Evolutionary conservation across 1,139 yeast genomes (phyloP).

Genomic region (Taphrina populina): DNA sequence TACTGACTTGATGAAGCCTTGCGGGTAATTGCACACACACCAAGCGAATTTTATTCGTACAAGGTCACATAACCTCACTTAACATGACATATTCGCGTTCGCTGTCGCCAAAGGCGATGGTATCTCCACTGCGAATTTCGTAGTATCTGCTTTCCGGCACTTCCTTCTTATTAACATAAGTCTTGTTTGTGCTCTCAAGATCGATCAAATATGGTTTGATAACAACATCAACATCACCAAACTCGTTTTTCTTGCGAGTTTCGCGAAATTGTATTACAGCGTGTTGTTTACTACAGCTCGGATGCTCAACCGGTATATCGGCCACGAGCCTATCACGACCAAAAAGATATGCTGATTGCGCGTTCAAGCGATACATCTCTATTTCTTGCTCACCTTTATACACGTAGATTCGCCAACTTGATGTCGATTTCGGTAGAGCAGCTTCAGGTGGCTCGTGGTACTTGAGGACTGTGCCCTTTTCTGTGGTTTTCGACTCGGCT

Average conservation of each 20-base stretch:
- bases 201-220: slow-evolving; percentile 53
- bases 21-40: no score
- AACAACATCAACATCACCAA: slow-evolving; percentile 38
- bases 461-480: slow-evolving; percentile 49
- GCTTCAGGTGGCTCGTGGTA: slow-evolving; percentile 53
- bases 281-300: slow-evolving; percentile 55
- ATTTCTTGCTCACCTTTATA: slow-evolving; percentile 42
- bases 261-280: slow-evolving; percentile 57
- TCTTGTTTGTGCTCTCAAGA: slow-evolving; percentile 57
- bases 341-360: slow-evolving; percentile 47
- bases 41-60: no score
- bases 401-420: slow-evolving; percentile 42
- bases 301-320: slow-evolving; percentile 51
- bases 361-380: slow-evolving; percentile 44
- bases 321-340: slow-evolving; percentile 53
- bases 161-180: slow-evolving; percentile 51
- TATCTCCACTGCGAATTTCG: slow-evolving; percentile 53
- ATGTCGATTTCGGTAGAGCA: slow-evolving; percentile 44
- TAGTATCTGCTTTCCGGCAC: slow-evolving; percentile 53
- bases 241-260: slow-evolving; percentile 37
- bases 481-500: slow-evolving; percentile 48
- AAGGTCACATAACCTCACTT: slow-evolving; percentile 32
- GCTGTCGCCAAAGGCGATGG: slow-evolving; percentile 51
- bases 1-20: no score
- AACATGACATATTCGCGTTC: slow-evolving; percentile 45